phyloP scores from a whole-genome alignment of 75 land plant species.

The Selaginella moellendorffii region DNA sequence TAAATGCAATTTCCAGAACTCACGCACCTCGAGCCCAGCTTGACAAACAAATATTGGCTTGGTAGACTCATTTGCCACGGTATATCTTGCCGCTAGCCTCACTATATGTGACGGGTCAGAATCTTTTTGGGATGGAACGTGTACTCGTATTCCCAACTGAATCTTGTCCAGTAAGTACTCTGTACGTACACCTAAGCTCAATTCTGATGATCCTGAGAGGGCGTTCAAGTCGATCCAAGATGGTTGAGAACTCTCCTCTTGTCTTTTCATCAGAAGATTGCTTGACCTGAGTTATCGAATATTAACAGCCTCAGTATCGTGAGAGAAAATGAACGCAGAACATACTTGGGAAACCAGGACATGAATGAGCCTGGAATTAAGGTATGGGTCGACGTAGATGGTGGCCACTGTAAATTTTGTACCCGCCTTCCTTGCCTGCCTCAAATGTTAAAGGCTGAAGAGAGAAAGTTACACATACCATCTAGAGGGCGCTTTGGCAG shows the following conservation, averaged over 20 bases:
- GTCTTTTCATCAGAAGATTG: conserved; percentile 28
- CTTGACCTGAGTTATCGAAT: conserved; percentile 37
- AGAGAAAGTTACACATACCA: conserved; percentile 13
- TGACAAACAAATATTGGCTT: conserved; percentile 50
- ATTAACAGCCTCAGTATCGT: background rate
- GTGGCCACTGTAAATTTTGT: background rate
- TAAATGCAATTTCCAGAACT: background rate
- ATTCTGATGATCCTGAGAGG: conserved; percentile 66
- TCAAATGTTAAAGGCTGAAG: background rate
- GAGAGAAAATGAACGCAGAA: background rate
- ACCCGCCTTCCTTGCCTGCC: background rate
- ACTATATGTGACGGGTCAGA: conserved; percentile 46
- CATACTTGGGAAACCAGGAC: background rate
- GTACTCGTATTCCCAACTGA: conserved; percentile 53
- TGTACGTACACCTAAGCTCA: conserved; percentile 29
- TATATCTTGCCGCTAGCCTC: conserved; percentile 46
- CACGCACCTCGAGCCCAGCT: conserved; percentile 52
- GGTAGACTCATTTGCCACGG: conserved; percentile 51
- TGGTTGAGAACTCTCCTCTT: conserved; percentile 29
- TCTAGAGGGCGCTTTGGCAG: conserved; percentile 31
- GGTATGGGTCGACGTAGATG: background rate
- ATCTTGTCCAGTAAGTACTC: conserved; percentile 20
- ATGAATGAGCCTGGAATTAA: background rate
- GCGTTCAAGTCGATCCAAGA: conserved; percentile 48
- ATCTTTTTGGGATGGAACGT: conserved; percentile 18